These are phyloP conservation scores for Mycena rosella DNA, from an alignment of 768 basidiomycete species.

Conservation along the genomic window DNA sequence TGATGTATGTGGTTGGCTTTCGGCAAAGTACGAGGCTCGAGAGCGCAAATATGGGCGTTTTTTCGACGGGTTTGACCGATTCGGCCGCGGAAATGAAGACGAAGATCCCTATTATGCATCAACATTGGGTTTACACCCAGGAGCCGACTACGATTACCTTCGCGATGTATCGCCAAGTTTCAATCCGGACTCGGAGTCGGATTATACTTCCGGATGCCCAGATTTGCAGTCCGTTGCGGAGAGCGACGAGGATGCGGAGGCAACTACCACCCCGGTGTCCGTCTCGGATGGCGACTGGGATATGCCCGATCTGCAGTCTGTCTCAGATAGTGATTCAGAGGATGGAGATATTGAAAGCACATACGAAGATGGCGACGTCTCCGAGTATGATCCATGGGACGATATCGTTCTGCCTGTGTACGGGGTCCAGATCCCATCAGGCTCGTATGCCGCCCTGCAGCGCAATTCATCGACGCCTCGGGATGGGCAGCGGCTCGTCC, in stretches of 20 bases:
- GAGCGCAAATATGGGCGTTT: background rate
- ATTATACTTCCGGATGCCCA: background rate
- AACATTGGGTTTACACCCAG: too few relatives aligned
- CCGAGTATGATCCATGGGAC: too few relatives aligned
- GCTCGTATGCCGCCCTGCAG: too few relatives aligned
- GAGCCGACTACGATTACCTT: background rate
- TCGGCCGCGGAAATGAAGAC: too few relatives aligned
- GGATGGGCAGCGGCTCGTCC: too few relatives aligned
- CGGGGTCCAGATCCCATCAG: background rate
- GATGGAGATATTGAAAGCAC: too few relatives aligned
- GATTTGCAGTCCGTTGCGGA: background rate
- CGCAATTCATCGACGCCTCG: background rate
- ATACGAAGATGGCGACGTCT: too few relatives aligned
- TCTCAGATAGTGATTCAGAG: constrained; percentile 44
- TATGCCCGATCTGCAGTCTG: background rate
- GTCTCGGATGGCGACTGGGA: background rate
- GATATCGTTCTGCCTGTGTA: too few relatives aligned
- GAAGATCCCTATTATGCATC: background rate
- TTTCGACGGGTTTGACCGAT: background rate
- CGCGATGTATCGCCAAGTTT: too few relatives aligned
- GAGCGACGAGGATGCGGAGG: background rate
- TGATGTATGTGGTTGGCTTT: background rate
- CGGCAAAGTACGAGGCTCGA: background rate
- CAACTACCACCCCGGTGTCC: background rate
- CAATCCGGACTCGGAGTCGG: too few relatives aligned